Conservation (phyloP, 106 monocot genomes). For the Gastrodia elata region DNA sequence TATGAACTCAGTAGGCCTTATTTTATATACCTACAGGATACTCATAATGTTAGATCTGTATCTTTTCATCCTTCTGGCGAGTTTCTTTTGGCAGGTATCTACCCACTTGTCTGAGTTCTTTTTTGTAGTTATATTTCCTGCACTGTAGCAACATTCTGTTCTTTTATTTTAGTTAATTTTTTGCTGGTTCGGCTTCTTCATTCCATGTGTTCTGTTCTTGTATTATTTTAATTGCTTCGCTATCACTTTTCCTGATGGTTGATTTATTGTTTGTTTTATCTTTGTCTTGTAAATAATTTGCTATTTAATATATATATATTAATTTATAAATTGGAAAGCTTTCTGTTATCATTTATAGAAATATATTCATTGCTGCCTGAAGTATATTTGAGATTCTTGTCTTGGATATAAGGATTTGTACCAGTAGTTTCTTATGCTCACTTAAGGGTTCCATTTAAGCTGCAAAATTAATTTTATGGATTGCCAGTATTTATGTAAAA, state of each 20-base stretch:
- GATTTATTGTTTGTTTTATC: neutral
- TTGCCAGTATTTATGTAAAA: too few species aligned
- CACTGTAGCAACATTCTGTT: neutral
- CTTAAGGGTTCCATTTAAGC: too few species aligned
- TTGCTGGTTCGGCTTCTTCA: too few species aligned
- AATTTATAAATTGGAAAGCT: too few species aligned
- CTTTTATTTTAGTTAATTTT: neutral
- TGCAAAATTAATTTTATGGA: too few species aligned
- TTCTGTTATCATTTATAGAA: too few species aligned
- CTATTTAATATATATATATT: neutral
- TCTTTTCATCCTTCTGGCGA: conserved; percentile 98
- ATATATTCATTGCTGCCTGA: too few species aligned
- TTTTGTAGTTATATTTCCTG: neutral
- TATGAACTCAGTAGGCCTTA: neutral
- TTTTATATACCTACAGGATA: conserved; percentile 42
- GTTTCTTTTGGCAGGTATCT: conserved; percentile 76
- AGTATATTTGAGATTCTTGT: too few species aligned
- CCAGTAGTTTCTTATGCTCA: too few species aligned
- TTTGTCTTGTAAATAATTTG: neutral
- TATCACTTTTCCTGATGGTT: neutral
- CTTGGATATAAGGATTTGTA: too few species aligned
- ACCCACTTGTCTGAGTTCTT: neutral
- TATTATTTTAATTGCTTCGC: neutral
- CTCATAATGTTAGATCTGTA: conserved; percentile 95
- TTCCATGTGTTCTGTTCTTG: neutral